Percentiles rank a stretch among this genome's conserved stretches.
These are phyloP conservation scores for Mycena galopus DNA, from an alignment of 768 basidiomycete species.

Conservation along the genomic window DNA sequence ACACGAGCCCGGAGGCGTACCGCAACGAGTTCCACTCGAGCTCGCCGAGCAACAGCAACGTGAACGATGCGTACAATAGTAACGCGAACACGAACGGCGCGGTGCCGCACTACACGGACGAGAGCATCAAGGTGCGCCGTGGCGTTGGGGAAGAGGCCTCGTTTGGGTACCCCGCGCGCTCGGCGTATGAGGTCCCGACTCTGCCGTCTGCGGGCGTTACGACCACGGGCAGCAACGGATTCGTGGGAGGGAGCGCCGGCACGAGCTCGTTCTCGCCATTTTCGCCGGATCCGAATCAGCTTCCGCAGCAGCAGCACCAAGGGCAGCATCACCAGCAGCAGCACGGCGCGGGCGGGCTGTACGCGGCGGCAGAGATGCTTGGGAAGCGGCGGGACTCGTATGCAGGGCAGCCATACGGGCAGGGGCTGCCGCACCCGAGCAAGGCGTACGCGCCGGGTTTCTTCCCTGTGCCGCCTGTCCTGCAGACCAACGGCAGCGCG, in stretches of 20 bases:
- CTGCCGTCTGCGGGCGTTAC: not conserved
- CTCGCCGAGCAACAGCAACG: conserved; percentile 31
- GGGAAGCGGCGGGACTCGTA: conserved; percentile 52
- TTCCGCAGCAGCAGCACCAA: not conserved
- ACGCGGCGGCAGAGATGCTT: conserved; percentile 33
- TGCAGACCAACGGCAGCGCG: conserved; percentile 49
- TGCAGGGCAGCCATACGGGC: conserved; percentile 30
- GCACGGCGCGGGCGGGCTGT: conserved; percentile 14
- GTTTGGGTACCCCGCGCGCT: not conserved
- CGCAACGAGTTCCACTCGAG: conserved; percentile 38
- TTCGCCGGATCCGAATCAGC: not conserved
- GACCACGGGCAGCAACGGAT: not conserved
- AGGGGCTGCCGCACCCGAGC: conserved; percentile 60
- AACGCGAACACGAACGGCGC: not conserved
- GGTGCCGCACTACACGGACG: not conserved
- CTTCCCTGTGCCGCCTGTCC: conserved; percentile 47
- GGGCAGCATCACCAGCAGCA: conserved; percentile 34
- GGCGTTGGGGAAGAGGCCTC: not conserved
- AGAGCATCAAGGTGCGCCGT: not conserved
- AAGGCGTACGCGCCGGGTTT: conserved; percentile 68
- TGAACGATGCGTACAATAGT: conserved; percentile 3
- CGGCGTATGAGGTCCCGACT: not conserved
- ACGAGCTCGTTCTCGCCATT: not conserved
- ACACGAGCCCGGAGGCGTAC: conserved; percentile 19
- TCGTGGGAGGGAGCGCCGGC: too few species aligned